Base-by-base conservation (phyloP, 495 filamentous ascomycete genomes). In the Penicillium longicatenatum region DNA sequence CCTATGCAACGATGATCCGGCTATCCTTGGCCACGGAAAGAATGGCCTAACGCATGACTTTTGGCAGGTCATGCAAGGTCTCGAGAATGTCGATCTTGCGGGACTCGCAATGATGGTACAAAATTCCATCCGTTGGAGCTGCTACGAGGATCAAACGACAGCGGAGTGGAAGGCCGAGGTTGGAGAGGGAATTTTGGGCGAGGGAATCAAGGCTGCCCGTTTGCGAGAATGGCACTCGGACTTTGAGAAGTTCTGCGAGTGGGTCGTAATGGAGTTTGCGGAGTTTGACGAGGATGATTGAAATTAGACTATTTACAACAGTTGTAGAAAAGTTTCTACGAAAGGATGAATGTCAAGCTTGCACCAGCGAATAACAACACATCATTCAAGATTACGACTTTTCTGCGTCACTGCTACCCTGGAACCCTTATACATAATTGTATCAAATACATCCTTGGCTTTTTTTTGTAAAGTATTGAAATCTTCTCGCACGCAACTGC, bases 231-330 rank as follows among this genome's bases (percentile, higher is more conserved):
- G 92, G 89, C 81, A 79, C 42, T 71, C 79, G 44, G 82, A 88
- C 48, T 97, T 93, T 86, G 94, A 98, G 75, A 78, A 82, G 59
- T 98, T 96, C 67, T 97, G 93, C 70, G 79, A 90, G 50, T 98
- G 92, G 93, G 76, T 98, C 53, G 88, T 96, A 8, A 74, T 82
- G 50, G 89, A 94, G 69, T 96, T 84, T 79, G 88, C 86, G 16
- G 83, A 87, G 45, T 79, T 83, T 62, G 76, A 75, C 24, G 74
- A 74, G 12, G 77, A 79, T 49, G 74, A 76, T 30, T 65, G 55
- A 52, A 39, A 31, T 31, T 48, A 45, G 42, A 45, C 5, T 45
- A 22, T 22, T 39, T 39, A 6, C 14, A n/a, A n/a, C n/a, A n/a
- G n/a, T n/a, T n/a, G n/a, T n/a, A n/a, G n/a, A n/a, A n/a, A n/a